Conservation (phyloP, 2,329 filamentous ascomycete species). For the Thelonectria discophora region DNA sequence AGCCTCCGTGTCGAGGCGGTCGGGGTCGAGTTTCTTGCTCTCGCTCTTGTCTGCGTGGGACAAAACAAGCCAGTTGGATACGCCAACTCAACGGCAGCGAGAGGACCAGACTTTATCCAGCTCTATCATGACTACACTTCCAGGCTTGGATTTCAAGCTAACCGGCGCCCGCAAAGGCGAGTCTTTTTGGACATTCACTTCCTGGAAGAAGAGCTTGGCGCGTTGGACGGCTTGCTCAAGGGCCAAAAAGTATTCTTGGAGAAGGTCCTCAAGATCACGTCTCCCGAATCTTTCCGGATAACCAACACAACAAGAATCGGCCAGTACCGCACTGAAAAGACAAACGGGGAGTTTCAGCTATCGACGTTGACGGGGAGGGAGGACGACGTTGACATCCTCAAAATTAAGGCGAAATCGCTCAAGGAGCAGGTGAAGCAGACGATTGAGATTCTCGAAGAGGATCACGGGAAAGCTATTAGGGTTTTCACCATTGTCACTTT, state of each 20-base stretch:
- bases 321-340: background rate
- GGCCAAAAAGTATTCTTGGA: background rate
- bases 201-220: conserved; percentile 1
- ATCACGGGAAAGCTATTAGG: conserved; percentile 45
- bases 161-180: conserved; percentile 1
- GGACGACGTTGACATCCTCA: background rate
- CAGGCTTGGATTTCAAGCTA: background rate
- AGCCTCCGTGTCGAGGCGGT: conserved; percentile 2
- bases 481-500: conserved; percentile 53
- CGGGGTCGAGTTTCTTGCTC: background rate
- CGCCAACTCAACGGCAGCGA: background rate
- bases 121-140: conserved; percentile 7
- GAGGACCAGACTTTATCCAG: background rate
- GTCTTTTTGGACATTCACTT: background rate
- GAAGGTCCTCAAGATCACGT: background rate
- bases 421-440: conserved; percentile 39
- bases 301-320: conserved; percentile 5
- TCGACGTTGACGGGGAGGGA: background rate
- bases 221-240: background rate
- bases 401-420: conserved; percentile 15
- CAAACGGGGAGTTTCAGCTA: background rate
- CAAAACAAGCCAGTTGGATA: background rate
- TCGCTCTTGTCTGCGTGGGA: background rate
- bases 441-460: conserved; percentile 42
- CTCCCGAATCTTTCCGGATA: background rate